Evolutionary conservation across 2,329 filamentous ascomycete genomes (phyloP), one percentile per base, ranked within the genome.

Genomic region (Herpotrichia juniperi): DNA sequence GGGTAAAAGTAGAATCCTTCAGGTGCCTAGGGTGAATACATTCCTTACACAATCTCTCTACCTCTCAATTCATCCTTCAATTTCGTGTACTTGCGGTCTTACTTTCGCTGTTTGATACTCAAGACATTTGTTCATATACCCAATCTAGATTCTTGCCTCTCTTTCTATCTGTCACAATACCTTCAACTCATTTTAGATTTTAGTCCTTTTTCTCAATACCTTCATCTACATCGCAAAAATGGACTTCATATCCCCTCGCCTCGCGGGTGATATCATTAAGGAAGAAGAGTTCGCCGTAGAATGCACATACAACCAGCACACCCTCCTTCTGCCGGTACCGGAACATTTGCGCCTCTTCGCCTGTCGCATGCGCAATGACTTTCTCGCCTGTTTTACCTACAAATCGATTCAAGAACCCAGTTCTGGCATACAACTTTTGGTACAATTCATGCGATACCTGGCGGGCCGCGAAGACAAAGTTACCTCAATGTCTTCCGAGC

Each of bases 361-460:
- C 16, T 51, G 47, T 25, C 52, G 52, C 12, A 52, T 48, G 43
- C 55, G 52, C 8, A 55, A 56, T 22, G 50, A 58, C 31, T 58
- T 58, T 24, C 45, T 56, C 11, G 21, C 37, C n/a, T 52, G 32
- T 19, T 55, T 50, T 28, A 22, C 40, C 40, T 42, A 55, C n/a
- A 48, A 51, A 2, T 48, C 5, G 5, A 16, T 52, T n/a, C 51
- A 42, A 30, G 55, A 57, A 14, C 55, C 55, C 44, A 47, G 45
- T 40, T 57, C 55, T 48, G 48, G 50, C 34, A 39, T 57, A 12
- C 55, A 57, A 11, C 30, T 57, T 24, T 42, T 57, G 6, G 46
- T 51, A 5, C 51, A 55, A 30, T 57, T 57, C 35, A 11, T 55
- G 35, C 46, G 55, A 43, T 54, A 52, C 26, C 28, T 57, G 12